These are phyloP conservation scores for Nemania abortiva DNA, from an alignment of 2,329 filamentous ascomycete species.

Conservation along the genomic window DNA sequence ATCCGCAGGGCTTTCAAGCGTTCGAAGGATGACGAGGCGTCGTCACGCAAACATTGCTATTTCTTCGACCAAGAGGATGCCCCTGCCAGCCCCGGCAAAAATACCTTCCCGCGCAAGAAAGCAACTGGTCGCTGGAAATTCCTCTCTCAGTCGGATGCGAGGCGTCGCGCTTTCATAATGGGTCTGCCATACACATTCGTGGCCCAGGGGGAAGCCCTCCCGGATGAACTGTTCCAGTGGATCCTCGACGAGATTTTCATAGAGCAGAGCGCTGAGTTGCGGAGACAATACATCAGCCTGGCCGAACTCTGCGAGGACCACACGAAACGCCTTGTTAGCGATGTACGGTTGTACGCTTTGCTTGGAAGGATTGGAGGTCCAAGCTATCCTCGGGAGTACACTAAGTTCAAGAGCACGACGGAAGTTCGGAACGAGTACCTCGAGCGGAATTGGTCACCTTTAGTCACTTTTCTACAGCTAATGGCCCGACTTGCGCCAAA, in stretches of 20 bases:
- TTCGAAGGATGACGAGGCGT: constrained; percentile 55
- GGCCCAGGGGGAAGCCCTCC: constrained; percentile 59
- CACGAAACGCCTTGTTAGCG: constrained; percentile 59
- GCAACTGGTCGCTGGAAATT: constrained; percentile 60
- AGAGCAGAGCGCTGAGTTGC: constrained; percentile 67
- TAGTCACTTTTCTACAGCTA: constrained; percentile 60
- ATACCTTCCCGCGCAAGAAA: constrained; percentile 55
- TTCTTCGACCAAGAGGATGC: constrained; percentile 61
- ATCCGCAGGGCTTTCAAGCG: constrained; percentile 63
- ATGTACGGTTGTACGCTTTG: constrained; percentile 61
- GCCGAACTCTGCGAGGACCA: constrained; percentile 60
- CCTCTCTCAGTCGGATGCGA: constrained; percentile 62
- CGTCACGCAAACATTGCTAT: constrained; percentile 57
- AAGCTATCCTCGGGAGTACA: constrained; percentile 56
- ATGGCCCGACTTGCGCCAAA: constrained; percentile 55
- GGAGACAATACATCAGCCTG: constrained; percentile 71
- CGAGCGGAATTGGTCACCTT: constrained; percentile 60
- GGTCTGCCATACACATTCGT: constrained; percentile 71
- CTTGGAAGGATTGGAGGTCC: constrained; percentile 71
- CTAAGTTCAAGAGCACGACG: constrained; percentile 44
- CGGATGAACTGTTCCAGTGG: constrained; percentile 76
- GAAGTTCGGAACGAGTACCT: constrained; percentile 49
- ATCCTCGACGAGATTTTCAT: constrained; percentile 69
- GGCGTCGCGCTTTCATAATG: constrained; percentile 71
- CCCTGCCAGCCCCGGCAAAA: constrained; percentile 43